Evolutionary conservation across 176 grass and related monocot genomes (phyloP), one percentile per base, ranked within the genome.

Genomic region (Zea luxurians): DNA sequence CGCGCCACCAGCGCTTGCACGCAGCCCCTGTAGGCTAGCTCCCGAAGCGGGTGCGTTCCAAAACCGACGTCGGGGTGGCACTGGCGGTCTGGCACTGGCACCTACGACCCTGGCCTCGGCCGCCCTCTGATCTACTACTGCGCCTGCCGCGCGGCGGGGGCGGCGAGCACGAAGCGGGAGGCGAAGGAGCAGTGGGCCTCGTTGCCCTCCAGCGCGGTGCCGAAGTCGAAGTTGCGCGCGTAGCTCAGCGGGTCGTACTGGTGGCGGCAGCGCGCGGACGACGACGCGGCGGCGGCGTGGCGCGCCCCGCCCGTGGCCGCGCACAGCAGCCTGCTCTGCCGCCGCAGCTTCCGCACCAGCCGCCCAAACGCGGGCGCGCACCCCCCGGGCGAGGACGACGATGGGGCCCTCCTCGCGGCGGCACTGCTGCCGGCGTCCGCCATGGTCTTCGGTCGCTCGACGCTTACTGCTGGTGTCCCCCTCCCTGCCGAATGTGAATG

Each of bases 171-270:
- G 74, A 97, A 97, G 4, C 93, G 86, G 0, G 91, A 93, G 12
- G 91, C 90, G 84, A 91, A 97, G 34, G 91, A 86, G 83, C 79
- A 77, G 27, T 27, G 27, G 10, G 60, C 21, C 79, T 88, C 80
- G 52, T 17, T 66, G 35, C 70, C 90, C 10, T 89, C 81, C 2
- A 90, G 58, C 27, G 70, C 83, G 2, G 90, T 59, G 20, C 86
- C 91, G 53, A 91, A 77, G 63, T 97, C 94, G 69, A 97, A 97
- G 88, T 97, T 97, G 74, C 87, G 80, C 48, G 94, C 85, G 46
- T 97, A 97, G 82, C 94, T 97, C 18, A 92, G 84, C 50, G 91
- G 87, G 46, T 97, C 94, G 61, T 97, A 97, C 74, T 92, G 94
- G 49, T 80, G 89, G 65, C 79, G 85, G 65, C 87, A 90, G 27